Base-by-base conservation (phyloP, 1,284 basidiomycete genomes). In the Mrakiaceae sp. region DNA sequence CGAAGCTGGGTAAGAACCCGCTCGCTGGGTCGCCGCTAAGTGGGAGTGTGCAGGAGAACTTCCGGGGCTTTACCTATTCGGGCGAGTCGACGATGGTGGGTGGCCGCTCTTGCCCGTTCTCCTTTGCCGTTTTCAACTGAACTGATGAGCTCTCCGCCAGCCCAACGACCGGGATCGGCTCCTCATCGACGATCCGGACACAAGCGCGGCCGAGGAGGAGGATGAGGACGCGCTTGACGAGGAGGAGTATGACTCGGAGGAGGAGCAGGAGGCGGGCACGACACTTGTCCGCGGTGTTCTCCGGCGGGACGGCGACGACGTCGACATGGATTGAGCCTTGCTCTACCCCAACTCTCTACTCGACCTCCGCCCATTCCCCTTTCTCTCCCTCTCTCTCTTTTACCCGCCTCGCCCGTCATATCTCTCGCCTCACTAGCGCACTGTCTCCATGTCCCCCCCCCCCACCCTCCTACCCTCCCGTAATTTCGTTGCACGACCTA, bases 31-130 rank as follows among this genome's bases (percentile, higher is more conserved):
- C 81, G 48, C 87, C 89, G 40, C 79, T 95, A 71, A 92, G 90
- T 68, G 89, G 80, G 73, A 89, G 87, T 71, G 87, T 96, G 59
- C 92, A 96, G 79, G 92, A 93, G 79, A 92, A 95, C 76, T 96
- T 96, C 76, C 82, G 86, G 64, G 89, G 89, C 53, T 94, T 92
- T 79, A 93, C 90, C 4, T 94, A 90, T 74, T 87, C 85, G 47
- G 89, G 89, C 66, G 88, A 89, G 69, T 86, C 90, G 76, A 86
- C 87, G 58, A 71, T 77, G 70, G 75, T 76, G 68, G 70, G 76
- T 73, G 8, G 10, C 6, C 14, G n/a, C 40, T 53, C 42, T 56
- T 40, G 5, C 9, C 11, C 8, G 14, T 3, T 12, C 2, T 11
- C 16, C 39, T 8, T n/a, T 46, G n/a, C 16, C 16, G 11, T 11